phyloP scores from a whole-genome alignment of 257 asterid species.

The Nicotiana undulata region DNA sequence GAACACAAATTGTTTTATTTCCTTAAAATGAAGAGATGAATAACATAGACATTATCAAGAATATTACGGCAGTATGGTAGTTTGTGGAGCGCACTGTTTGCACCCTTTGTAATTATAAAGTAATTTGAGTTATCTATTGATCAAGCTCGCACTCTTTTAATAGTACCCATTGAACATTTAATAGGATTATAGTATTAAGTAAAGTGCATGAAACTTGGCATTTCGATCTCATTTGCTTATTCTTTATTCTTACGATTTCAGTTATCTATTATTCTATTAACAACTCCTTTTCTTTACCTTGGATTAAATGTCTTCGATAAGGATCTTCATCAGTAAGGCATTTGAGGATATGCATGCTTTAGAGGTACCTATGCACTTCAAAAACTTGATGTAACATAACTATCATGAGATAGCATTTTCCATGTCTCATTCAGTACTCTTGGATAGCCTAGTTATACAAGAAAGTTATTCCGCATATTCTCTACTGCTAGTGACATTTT shows the following conservation, averaged over 20 bases:
- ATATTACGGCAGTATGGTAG: not conserved
- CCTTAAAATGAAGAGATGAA: no score
- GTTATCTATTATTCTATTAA: not conserved
- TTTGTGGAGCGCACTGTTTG: not conserved
- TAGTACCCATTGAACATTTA: not conserved
- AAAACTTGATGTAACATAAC: not conserved
- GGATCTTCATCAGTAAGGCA: not conserved
- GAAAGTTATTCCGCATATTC: not conserved
- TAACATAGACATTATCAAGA: no score
- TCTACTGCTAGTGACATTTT: not conserved
- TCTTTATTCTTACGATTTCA: not conserved
- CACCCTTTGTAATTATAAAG: not conserved
- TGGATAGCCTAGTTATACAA: not conserved
- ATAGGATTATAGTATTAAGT: not conserved
- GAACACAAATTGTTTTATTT: no score
- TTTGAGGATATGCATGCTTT: not conserved
- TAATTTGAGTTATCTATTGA: not conserved
- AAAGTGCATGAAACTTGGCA: not conserved
- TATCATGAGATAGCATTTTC: not conserved
- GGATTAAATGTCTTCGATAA: not conserved
- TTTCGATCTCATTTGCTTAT: not conserved
- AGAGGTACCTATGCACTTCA: not conserved
- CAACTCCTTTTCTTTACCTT: not conserved
- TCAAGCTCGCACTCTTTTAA: not conserved
- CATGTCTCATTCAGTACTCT: not conserved